Base-by-base conservation (phyloP, 2,329 filamentous ascomycete species). In the Pseudohalonectria lignicola region DNA sequence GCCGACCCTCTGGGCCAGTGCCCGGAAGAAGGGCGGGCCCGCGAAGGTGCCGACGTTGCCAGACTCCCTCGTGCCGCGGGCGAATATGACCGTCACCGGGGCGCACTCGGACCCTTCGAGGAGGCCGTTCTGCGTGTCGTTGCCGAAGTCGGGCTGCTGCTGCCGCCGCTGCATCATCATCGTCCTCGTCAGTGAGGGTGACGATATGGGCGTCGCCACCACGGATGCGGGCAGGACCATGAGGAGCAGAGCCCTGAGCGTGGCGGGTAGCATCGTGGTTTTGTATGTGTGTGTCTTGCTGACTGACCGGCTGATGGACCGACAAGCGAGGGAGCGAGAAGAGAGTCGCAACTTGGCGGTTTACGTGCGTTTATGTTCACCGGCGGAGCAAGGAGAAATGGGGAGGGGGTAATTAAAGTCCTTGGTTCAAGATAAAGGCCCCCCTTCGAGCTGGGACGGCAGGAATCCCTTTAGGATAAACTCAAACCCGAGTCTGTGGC, bases 21-120 rank as follows among this genome's bases (percentile, higher is more conserved):
- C 61, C 28, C 61, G 53, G 42, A 69, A 67, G 45, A 75, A 66
- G 2, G 66, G 62, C 2, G 70, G 70, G 1, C 71, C 71, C 2
- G 64, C 59, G 5, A 64, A 43, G 18, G 48, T 49, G 17, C 72
- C 72, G 36, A 76, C 65, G 45, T 71, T 74, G 30, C 69, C 69
- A 1, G 44, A 26, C 52, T 75, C 69, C 5, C 61, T 64, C 4
- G 71, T 74, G 8, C 72, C 71, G 15, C 71, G 64, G n/a, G 71
- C 71, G 45, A 70, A 76, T 46, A 76, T 65, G 37, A 76, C 52
- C 7, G 69, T 74, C 43, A 70, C 60, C 23, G 57, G 49, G 25
- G 62, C 63, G 52, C 66, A 69, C 7, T 31, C 31, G 8, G 34
- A 28, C 12, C 41, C 40, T 32, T 32, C 33, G 18, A 25, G 10